Base-by-base conservation (phyloP, 176 grass and related monocot genomes). In the Aegilops bicornis region DNA sequence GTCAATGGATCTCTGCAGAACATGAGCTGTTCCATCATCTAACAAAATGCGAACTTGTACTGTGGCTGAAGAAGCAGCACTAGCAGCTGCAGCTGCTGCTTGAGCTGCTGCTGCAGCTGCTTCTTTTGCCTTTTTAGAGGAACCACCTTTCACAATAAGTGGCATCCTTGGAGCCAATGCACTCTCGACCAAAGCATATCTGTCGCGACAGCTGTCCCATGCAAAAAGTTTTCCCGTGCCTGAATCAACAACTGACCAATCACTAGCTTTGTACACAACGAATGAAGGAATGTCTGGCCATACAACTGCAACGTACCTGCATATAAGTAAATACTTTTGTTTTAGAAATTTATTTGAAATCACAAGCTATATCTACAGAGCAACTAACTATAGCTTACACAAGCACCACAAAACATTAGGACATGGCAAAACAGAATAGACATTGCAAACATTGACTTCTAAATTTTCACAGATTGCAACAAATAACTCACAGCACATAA, bases 271-370 rank as follows among this genome's bases (percentile, higher is more conserved):
- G 87, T 96, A 99, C 36, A 99, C 80, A 82, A 86, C 50, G 83
- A 99, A 99, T 31, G 97, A 96, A 81, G 97, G 97, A 76, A 99
- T 94, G 84, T 99, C 97, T 58, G 97, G 97, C 97, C 94, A 96
- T 73, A 99, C 87, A 78, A 90, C 79, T 85, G 97, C 87, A 86
- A 99, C 94, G 78, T 99, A 99, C 88, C 97, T 99, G 92, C 72
- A 89, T 85, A 64, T 11, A 86, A 83, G 29, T 40, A 73, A 91
- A 60, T 52, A 6, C 31, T 14, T 14, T 56, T 35, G 5, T 73
- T 69, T 65, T 60, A 78, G 37, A 77, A 88, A 80, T 69, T 39
- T 45, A 42, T 29, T 73, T 78, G 10, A 84, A 83, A 64, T 31
- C 64, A 79, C 29, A 43, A 14, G 29, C 60, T 39, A 68, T 48